Conservation (phyloP, 495 filamentous ascomycete species). For the Aspergillus egyptiacus region DNA sequence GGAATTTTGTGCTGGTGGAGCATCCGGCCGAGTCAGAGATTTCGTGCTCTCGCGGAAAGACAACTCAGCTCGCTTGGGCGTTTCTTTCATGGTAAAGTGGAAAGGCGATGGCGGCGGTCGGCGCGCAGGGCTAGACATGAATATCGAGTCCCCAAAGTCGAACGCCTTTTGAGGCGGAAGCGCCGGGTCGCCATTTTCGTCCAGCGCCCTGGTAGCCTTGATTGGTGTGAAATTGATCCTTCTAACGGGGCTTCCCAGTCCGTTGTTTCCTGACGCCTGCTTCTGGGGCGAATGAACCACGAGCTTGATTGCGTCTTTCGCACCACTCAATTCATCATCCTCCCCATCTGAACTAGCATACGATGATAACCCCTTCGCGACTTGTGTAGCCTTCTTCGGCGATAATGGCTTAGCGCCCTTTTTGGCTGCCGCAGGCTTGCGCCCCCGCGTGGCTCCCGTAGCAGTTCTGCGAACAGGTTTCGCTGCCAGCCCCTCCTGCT, state of each 20-base stretch:
- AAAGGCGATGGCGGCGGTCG: conserved; percentile 47
- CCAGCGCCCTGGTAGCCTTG: conserved; percentile 24
- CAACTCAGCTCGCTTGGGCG: conserved; percentile 24
- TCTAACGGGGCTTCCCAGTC: conserved; percentile 38
- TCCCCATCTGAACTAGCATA: conserved; percentile 42
- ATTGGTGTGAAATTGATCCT: conserved; percentile 36
- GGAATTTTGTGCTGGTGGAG: conserved; percentile 22
- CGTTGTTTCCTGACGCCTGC: conserved; percentile 19
- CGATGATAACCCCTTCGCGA: conserved; percentile 40
- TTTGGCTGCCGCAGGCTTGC: conserved; percentile 34
- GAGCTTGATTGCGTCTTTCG: conserved; percentile 36
- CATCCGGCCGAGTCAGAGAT: conserved; percentile 20
- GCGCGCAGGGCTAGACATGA: conserved; percentile 46
- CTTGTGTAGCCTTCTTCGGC: conserved; percentile 51
- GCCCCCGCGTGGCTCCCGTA: conserved; percentile 26
- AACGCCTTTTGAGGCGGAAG: conserved; percentile 27
- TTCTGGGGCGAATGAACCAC: conserved; percentile 40
- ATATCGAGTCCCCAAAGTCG: conserved; percentile 32
- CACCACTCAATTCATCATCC: conserved; percentile 45
- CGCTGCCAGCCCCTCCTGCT: conserved; percentile 35
- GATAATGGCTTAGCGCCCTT: conserved; percentile 43
- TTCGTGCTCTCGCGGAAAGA: conserved; percentile 22
- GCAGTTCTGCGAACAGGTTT: conserved; percentile 46
- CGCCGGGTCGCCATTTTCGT: conserved; percentile 36
- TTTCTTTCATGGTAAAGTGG: conserved; percentile 38